Base-by-base conservation (phyloP, 2,329 filamentous ascomycete genomes). In the Ophiostoma triangulosporum region DNA sequence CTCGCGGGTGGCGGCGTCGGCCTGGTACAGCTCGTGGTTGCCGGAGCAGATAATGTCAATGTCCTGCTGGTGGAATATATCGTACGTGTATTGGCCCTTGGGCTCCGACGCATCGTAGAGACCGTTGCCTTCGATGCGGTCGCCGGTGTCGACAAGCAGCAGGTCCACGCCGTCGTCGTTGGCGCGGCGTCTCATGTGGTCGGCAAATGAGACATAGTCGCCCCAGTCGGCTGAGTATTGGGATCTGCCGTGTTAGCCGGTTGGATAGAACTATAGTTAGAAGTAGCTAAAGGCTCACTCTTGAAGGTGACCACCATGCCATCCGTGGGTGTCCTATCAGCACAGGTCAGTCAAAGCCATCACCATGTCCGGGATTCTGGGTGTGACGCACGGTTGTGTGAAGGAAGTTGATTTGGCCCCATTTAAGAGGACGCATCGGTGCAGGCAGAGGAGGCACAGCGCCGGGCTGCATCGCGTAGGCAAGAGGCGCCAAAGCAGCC, bases 191-290 rank as follows among this genome's bases (percentile, higher is more conserved):
- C 80, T 84, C 74, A 98, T 80, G 64, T 91, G 88, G 33, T 84
- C 74, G 32, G 89, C 81, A 64, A 98, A 96, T 6, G 91, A 96
- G 62, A 97, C 78, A 68, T 97, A 98, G 69, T 98, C 93, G 55
- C 93, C 93, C 89, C 93, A 97, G 68, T 98, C 93, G 48, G 88
- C 91, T 6, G 88, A 90, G 68, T 94, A 98, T 56, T 93, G 91
- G 3, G 88, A 76, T 70, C 85, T 88, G 46, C 2, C 14, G 15
- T 7, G 27, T 38, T 27, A 48, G 29, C n/a, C n/a, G 14, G 12
- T n/a, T 27, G 31, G 27, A 14, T n/a, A 8, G 29, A 3, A 4
- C 46, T 12, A 3, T 24, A 31, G 14, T 17, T 12, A 4, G n/a
- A 17, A n/a, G 6, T n/a, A 20, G 7, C 12, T 1, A 17, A 3